These are phyloP conservation scores for Fusarium acutatum DNA, from an alignment of 2,329 filamentous ascomycete genomes.

Conservation along the genomic window DNA sequence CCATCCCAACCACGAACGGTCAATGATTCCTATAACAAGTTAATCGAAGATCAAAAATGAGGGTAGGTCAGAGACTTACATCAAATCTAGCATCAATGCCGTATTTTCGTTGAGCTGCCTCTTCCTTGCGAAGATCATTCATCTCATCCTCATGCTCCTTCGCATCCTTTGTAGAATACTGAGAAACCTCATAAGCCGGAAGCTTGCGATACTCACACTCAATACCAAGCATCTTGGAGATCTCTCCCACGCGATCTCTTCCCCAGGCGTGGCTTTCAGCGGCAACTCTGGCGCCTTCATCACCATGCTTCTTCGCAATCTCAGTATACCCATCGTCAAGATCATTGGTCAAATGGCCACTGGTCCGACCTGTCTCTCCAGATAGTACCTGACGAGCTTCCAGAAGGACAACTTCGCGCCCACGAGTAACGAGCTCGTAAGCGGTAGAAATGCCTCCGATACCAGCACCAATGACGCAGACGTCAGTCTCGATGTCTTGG, in stretches of 20 bases:
- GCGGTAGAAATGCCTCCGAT: conserved; percentile 29
- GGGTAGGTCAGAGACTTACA: no score
- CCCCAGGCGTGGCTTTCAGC: conserved; percentile 66
- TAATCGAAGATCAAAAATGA: no score
- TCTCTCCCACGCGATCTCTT: conserved; percentile 58
- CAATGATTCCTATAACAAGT: no score
- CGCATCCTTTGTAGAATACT: conserved; percentile 52
- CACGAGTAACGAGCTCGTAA: conserved; percentile 55
- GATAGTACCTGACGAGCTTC: conserved; percentile 64
- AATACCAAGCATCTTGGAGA: conserved; percentile 58
- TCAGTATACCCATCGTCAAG: conserved; percentile 62
- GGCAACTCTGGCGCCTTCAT: conserved; percentile 56
- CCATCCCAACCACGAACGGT: conserved; percentile 62
- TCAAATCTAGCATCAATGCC: conserved; percentile 23
- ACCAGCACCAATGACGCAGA: conserved; percentile 27
- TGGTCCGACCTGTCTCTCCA: conserved; percentile 63
- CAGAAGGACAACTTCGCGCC: conserved; percentile 59
- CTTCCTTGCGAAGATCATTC: conserved; percentile 17
- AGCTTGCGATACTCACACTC: conserved; percentile 65
- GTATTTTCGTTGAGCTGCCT: conserved; percentile 9
- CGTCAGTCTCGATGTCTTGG: conserved; percentile 13
- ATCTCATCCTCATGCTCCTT: conserved; percentile 50
- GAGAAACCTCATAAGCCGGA: conserved; percentile 59
- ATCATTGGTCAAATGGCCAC: conserved; percentile 62
- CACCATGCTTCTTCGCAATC: conserved; percentile 62